Evolutionary conservation across 352 stramenopile genomes (phyloP), one percentile per base, ranked within the genome.

Genomic region (Aphanomyces cochlioides): DNA sequence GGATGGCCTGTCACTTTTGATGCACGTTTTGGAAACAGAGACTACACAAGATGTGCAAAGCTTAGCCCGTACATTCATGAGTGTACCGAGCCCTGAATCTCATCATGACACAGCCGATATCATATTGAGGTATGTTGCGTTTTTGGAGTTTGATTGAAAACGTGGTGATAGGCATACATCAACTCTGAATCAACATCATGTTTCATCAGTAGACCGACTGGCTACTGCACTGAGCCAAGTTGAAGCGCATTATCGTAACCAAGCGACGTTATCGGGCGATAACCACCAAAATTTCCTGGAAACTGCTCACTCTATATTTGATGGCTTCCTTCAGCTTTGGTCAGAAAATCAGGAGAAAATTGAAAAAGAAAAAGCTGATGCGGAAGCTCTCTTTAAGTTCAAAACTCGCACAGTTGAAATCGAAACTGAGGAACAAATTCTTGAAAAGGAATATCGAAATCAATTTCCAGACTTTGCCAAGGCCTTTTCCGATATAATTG

Each of bases 391-490:
- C 10, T 93, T 93, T 71, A 92, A 92, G 72, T 96, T 93, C 77
- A 93, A 95, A 48, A 83, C 88, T 37, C 88, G 88, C 37, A 80
- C 84, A 7, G 56, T 93, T 3, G 86, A 96, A 19, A 80, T 96
- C 39, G 81, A 92, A 69, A 90, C 86, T 0, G 86, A 96, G 45
- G 88, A 96, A 54, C 77, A 93, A 36, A 65, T 96, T 2, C 66
- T 92, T 10, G 91, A 98, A 69, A 75, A 90, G 40, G 87, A 96
- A 47, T 98, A 93, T 67, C 78, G 85, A 5, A 78, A 97, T 19
- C 90, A 98, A 71, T 98, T 98, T 75, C 95, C 95, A 13, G 88
- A 98, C 77, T 95, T 95, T 63, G 81, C 83, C 6, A 79, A 80
- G 43, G 82, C 82, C 0, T 95, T 92, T 45, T 82, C 84, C 36